Base-by-base conservation (phyloP, 2,329 filamentous ascomycete genomes). In the Chaetomium strumarium region DNA sequence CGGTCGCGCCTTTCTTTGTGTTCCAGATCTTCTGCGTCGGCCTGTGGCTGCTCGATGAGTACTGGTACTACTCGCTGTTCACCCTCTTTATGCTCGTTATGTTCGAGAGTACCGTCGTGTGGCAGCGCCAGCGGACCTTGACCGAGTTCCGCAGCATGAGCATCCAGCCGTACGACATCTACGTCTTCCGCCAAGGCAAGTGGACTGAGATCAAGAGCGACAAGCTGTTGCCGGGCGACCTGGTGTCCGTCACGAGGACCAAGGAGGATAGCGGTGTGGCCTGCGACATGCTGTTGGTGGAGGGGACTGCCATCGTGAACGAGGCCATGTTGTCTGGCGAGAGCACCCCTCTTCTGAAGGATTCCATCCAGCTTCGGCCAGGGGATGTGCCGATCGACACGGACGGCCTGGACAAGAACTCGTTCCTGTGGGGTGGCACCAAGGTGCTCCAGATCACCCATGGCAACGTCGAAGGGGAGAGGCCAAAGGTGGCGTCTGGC, bases 1-100 rank as follows among this genome's bases (percentile, higher is more conserved):
- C 95, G 20, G 95, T 99, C 19, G 95, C 95, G 19, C 93, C 93
- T 5, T 99, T 99, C 77, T 99, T 99, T 72, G 91, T 99, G 58
- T 99, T 99, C 74, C 93, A 99, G 76, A 79, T 99, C 56, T 99
- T 99, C 76, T 99, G 95, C 64, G 93, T 99, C 53, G 95, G 93
- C 14, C 75, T 99, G 56, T 99, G 93, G 93, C 89, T 97, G 84
- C 75, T 99, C 67, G 93, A 99, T 67, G 95, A 99, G 72, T 99
- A 97, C 74, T 99, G 95, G 93, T 99, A 99, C 76, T 99, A 99
- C 74, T 97, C 93, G 56, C 81, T 99, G 17, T 99, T 99, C 72
- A 99, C 95, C 0, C 84, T 99, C 19, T 91, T 97, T 75, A 99
- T 99, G 95, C 82, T 99, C 51, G 90, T 99, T 61, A 85, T 83